Evolutionary conservation across 805 yeast species (phyloP).

Genomic region (Ogataea populi-albae): DNA sequence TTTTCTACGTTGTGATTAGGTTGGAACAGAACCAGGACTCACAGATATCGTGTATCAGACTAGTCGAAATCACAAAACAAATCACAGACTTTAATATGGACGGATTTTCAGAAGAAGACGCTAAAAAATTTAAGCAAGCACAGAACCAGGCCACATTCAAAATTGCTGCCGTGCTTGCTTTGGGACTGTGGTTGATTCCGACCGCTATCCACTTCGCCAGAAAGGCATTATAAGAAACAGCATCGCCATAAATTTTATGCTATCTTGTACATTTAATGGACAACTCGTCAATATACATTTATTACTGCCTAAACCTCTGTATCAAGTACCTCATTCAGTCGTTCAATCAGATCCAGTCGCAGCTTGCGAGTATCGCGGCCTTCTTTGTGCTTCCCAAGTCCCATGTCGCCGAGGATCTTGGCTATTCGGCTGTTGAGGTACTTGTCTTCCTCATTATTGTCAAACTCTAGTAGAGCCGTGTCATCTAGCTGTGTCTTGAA

Average conservation of each 20-base stretch:
- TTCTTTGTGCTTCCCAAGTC: slow-evolving; percentile 5
- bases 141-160: slow-evolving; percentile 57
- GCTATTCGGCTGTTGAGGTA: slow-evolving; percentile 19
- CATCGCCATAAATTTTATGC: neutral
- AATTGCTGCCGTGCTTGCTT: slow-evolving; percentile 60
- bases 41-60: too few species aligned
- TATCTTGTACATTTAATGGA: neutral
- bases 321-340: slow-evolving; percentile 12
- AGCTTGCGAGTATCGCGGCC: slow-evolving; percentile 1
- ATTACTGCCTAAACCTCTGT: slow-evolving; percentile 2
- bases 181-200: slow-evolving; percentile 60
- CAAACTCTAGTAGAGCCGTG: slow-evolving; percentile 7
- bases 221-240: slow-evolving; percentile 33
- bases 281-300: neutral
- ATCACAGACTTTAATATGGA: slow-evolving; percentile 20
- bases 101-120: slow-evolving; percentile 32
- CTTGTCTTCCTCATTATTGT: slow-evolving; percentile 18
- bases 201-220: slow-evolving; percentile 52
- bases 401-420: slow-evolving; percentile 12
- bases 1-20: too few species aligned
- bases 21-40: too few species aligned
- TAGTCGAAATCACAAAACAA: too few species aligned
- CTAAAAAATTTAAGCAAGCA: slow-evolving; percentile 60
- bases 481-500: slow-evolving; percentile 12
- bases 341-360: slow-evolving; percentile 13